Conservation (phyloP, 1,139 yeast genomes). For the Debaryomyces coudertii region DNA sequence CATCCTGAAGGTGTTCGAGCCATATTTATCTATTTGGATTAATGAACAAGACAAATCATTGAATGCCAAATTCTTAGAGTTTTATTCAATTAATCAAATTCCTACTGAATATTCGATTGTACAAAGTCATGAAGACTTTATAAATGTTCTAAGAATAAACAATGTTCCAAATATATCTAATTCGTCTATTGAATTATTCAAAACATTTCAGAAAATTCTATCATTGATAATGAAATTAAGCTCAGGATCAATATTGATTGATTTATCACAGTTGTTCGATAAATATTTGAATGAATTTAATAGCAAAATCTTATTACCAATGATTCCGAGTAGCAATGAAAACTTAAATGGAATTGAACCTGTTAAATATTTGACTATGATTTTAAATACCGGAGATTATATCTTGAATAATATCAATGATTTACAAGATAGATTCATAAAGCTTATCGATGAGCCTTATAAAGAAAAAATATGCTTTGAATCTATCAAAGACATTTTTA, state of each 20-base stretch:
- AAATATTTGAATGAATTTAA: constrained; percentile 71
- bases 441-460: constrained; percentile 44
- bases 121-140: constrained; percentile 29
- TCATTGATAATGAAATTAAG: constrained; percentile 78
- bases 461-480: constrained; percentile 52
- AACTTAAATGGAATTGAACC: constrained; percentile 50
- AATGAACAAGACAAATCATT: constrained; percentile 74
- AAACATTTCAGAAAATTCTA: constrained; percentile 70
- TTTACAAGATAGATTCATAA: constrained; percentile 64
- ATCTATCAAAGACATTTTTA: constrained; percentile 55
- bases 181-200: constrained; percentile 85
- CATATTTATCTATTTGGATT: constrained; percentile 85
- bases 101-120: constrained; percentile 38
- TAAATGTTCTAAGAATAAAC: constrained; percentile 42
- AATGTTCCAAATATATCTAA: constrained; percentile 65
- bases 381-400: constrained; percentile 88
- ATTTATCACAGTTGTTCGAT: constrained; percentile 65
- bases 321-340: constrained; percentile 47
- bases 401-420: constrained; percentile 79
- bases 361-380: constrained; percentile 66
- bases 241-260: constrained; percentile 66
- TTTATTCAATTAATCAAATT: constrained; percentile 51
- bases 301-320: constrained; percentile 59
- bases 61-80: constrained; percentile 62
- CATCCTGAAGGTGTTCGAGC: constrained; percentile 80